Evolutionary conservation across 768 basidiomycete species (phyloP), one percentile per base, ranked within the genome.

Genomic region (Naganishia vishniacii): DNA sequence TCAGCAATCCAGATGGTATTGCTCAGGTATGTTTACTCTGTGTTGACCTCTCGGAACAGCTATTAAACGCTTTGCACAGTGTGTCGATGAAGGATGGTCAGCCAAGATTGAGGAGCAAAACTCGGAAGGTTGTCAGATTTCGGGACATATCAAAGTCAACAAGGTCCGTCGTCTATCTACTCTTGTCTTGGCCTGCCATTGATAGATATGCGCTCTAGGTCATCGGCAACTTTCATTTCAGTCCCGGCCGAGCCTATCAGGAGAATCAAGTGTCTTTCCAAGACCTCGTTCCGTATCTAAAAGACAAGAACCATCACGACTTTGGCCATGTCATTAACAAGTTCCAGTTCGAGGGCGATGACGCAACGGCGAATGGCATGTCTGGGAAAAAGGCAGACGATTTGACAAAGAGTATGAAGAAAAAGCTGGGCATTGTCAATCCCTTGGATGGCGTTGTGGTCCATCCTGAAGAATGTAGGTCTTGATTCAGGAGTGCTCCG

Each of bases 241-340:
- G 90, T 5, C 93, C 91, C 0, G 95, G 95, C 31, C 84, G 87
- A 46, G 90, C 91, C n/a, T 99, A 93, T 87, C 92, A 93, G 77
- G 82, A 85, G 45, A 86, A 86, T 72, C 80, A 82, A 59, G 85
- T 87, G 67, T 85, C 89, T 26, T 68, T 75, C 51, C 68, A 70
- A 48, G 73, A 75, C 34, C 64, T 77, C 26, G 75, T 98, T 2
- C 95, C 95, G 0, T 99, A 98, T 79, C 84, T 99, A 44, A 84
- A 86, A 66, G 88, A 92, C 65, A 83, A 85, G 29, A 87, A 88
- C 76, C 86, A 85, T 65, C 95, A 99, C 73, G 90, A 97, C 77
- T 99, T 97, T 75, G 88, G 89, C 20, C 95, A 98, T 79, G 82
- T 77, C 8, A 84, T 99, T 62, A 85, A 98, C 71, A 79, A 84